These are phyloP conservation scores for Leccinum ochraceum DNA, from an alignment of 768 basidiomycete species.

Conservation along the genomic window DNA sequence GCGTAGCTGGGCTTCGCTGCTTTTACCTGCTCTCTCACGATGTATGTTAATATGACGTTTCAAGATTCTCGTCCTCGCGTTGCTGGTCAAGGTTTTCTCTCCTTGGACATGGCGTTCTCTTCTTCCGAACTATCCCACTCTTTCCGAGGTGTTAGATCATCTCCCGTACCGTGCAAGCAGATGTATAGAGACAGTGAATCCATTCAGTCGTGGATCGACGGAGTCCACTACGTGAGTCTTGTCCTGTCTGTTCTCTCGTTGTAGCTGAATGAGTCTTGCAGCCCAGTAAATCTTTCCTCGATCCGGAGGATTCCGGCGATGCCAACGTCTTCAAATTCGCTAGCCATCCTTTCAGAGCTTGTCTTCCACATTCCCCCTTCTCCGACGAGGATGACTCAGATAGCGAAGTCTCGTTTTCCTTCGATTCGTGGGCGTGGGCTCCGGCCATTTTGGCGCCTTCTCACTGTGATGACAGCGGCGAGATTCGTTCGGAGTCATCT, in stretches of 20 bases:
- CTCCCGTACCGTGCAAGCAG: constrained; percentile 12
- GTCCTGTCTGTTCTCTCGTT: neutral
- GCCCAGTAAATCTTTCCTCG: constrained; percentile 15
- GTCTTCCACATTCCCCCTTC: constrained; percentile 20
- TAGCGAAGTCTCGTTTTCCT: constrained; percentile 17
- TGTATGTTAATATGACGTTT: constrained; percentile 22
- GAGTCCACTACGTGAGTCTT: constrained; percentile 26
- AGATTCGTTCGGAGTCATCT: constrained; percentile 19
- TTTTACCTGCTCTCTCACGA: constrained; percentile 12
- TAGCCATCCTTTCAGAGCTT: constrained; percentile 20
- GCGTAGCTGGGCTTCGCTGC: constrained; percentile 33
- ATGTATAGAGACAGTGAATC: constrained; percentile 28
- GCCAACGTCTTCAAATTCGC: constrained; percentile 15
- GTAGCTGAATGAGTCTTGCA: constrained; percentile 8
- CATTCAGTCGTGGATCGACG: constrained; percentile 30
- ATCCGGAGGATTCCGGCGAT: constrained; percentile 2
- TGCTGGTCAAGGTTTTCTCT: constrained; percentile 31
- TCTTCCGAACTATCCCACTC: constrained; percentile 9
- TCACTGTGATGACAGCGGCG: constrained; percentile 24
- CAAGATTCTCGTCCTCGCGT: constrained; percentile 20
- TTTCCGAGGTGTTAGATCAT: constrained; percentile 7
- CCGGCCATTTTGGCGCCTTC: constrained; percentile 15
- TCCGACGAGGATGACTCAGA: constrained; percentile 26
- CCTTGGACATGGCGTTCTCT: constrained; percentile 15
- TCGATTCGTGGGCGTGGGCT: constrained; percentile 22